A percentile compares a stretch with the other conserved stretches of the same genome.
phyloP scores from a whole-genome alignment of 2,329 filamentous ascomycete species.

The Xylariaceae sp. region DNA sequence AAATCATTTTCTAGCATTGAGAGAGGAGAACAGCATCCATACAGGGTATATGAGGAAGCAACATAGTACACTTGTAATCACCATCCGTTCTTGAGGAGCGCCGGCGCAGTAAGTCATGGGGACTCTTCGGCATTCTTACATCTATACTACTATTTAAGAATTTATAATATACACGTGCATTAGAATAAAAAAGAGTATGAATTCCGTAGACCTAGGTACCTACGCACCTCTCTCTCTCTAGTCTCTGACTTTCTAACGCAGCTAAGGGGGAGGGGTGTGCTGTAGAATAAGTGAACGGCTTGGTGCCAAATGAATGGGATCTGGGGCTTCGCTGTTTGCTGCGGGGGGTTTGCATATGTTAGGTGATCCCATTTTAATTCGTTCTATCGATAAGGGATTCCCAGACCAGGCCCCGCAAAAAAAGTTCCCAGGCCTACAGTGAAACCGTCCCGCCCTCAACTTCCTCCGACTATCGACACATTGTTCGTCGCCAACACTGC shows the following conservation, averaged over 20 bases:
- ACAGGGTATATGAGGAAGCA: constrained; percentile 7
- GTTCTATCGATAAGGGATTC: constrained; percentile 20
- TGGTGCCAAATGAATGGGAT: too few relatives aligned
- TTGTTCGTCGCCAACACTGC: background rate
- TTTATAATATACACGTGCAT: constrained; percentile 15
- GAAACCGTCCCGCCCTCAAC: constrained; percentile 15
- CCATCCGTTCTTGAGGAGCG: constrained; percentile 18
- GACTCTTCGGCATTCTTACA: constrained; percentile 8
- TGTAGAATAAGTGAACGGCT: too few relatives aligned
- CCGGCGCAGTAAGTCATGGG: background rate
- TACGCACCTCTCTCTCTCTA: too few relatives aligned
- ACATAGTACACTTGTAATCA: constrained; percentile 28
- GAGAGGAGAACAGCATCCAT: constrained; percentile 8
- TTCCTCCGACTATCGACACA: background rate
- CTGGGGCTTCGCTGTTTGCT: too few relatives aligned
- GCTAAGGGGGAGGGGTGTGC: too few relatives aligned
- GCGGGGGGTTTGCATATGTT: background rate
- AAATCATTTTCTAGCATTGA: constrained; percentile 17
- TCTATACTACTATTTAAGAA: constrained; percentile 10
- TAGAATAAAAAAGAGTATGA: too few relatives aligned
- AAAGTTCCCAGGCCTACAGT: constrained; percentile 21
- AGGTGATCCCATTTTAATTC: background rate
- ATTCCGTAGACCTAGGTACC: too few relatives aligned
- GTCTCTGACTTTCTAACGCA: too few relatives aligned
- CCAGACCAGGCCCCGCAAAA: constrained; percentile 13